These are phyloP conservation scores for Astragalus glycyphyllos DNA, from an alignment of 306 rosid genomes.

Conservation along the genomic window DNA sequence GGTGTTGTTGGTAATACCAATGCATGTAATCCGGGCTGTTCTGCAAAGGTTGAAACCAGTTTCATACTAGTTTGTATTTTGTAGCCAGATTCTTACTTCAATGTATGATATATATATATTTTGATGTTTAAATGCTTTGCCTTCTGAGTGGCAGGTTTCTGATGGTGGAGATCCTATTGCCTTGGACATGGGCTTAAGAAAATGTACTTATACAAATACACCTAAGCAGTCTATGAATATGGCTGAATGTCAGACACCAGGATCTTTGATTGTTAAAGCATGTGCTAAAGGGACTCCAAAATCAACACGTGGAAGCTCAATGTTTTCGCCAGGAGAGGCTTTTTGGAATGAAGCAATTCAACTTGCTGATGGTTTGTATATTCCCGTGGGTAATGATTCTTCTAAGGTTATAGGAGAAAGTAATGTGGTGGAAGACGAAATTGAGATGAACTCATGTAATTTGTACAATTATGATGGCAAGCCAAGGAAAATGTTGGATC, in stretches of 20 bases:
- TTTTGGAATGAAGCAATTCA: slow-evolving; percentile 96
- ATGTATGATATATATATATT: slow-evolving; percentile 14
- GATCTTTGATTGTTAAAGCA: slow-evolving; percentile 63
- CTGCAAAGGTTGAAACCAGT: slow-evolving; percentile 41
- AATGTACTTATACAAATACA: slow-evolving; percentile 65
- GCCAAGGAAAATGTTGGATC: slow-evolving; percentile 53
- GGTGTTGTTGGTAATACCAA: slow-evolving; percentile 45
- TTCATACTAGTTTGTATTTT: slow-evolving; percentile 32
- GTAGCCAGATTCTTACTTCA: slow-evolving; percentile 12
- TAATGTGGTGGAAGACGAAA: slow-evolving; percentile 46
- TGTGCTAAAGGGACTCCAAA: slow-evolving; percentile 66
- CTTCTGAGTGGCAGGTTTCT: slow-evolving; percentile 54
- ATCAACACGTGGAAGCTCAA: slow-evolving; percentile 76
- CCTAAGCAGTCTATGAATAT: slow-evolving; percentile 50
- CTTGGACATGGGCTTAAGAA: slow-evolving; percentile 60
- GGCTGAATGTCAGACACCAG: slow-evolving; percentile 73
- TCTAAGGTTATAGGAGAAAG: slow-evolving; percentile 53
- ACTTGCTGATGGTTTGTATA: slow-evolving; percentile 79
- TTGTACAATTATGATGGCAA: slow-evolving; percentile 60
- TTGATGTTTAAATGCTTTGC: slow-evolving; percentile 35
- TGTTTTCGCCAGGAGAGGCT: slow-evolving; percentile 93
- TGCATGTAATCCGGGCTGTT: slow-evolving; percentile 45
- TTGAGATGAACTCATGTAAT: slow-evolving; percentile 54
- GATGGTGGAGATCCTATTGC: slow-evolving; percentile 41
- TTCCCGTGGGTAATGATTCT: slow-evolving; percentile 52